A percentile compares a stretch with the other conserved stretches of the same genome.
Evolutionary conservation across 2,329 filamentous ascomycete species (phyloP).

Genomic region (Talaromyces piceae): DNA sequence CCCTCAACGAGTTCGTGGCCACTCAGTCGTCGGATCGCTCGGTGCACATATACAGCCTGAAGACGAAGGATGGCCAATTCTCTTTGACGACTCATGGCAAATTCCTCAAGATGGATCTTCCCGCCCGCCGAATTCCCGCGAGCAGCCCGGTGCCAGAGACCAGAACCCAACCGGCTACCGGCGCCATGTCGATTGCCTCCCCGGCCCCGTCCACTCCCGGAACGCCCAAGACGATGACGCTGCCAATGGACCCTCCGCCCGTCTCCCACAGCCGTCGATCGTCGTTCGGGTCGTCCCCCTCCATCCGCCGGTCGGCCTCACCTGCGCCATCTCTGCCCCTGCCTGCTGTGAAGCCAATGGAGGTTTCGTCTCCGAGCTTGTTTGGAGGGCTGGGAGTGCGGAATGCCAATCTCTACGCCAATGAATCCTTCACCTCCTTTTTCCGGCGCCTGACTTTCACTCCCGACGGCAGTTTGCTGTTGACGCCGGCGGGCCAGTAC

Average conservation of each 20-base stretch:
- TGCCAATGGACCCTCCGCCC: constrained; percentile 94
- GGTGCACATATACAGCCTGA: constrained; percentile 93
- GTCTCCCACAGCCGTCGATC: constrained; percentile 91
- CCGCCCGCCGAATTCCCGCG: constrained; percentile 78
- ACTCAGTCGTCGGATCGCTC: constrained; percentile 97
- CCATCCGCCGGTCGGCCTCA: constrained; percentile 77
- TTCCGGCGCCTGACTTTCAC: constrained; percentile 91
- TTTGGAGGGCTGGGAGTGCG: constrained; percentile 59
- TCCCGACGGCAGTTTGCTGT: constrained; percentile 84
- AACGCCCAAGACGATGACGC: constrained; percentile 77
- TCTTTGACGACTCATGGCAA: constrained; percentile 72
- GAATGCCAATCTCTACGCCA: constrained; percentile 87
- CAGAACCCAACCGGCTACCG: constrained; percentile 24
- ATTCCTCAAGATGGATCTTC: constrained; percentile 88
- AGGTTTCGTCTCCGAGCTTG: constrained; percentile 70
- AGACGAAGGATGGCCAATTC: constrained; percentile 93
- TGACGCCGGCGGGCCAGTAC: constrained; percentile 93
- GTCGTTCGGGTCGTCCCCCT: constrained; percentile 74
- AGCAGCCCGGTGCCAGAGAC: constrained; percentile 80
- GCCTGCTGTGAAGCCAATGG: constrained; percentile 90
- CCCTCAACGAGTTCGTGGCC: constrained; percentile 93
- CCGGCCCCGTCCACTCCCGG: constrained; percentile 86
- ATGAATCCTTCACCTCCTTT: constrained; percentile 94
- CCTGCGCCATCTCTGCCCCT: constrained; percentile 89
- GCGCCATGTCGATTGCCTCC: constrained; percentile 55